Percentiles rank a stretch among this genome's conserved stretches.
phyloP scores from a whole-genome alignment of 2,329 filamentous ascomycete genomes.

The Monilinia vaccinii-corymbosi region DNA sequence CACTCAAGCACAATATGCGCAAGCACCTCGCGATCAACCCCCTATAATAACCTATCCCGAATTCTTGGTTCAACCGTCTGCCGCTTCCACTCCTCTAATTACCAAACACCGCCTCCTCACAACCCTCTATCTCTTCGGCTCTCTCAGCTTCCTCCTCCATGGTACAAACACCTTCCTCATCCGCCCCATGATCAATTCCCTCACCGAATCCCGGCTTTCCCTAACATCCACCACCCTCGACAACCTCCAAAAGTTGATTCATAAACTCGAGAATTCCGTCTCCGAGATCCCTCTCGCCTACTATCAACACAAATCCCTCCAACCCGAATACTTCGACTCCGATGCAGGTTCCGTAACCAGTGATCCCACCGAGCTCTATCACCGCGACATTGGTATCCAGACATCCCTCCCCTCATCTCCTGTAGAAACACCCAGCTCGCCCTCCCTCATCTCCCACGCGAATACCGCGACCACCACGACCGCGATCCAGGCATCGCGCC shows the following conservation, averaged over 20 bases:
- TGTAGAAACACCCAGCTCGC: conserved; percentile 17
- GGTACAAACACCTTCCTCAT: conserved; percentile 62
- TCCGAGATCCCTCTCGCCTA: conserved; percentile 46
- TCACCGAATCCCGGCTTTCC: conserved; percentile 43
- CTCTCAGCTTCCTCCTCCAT: conserved; percentile 56
- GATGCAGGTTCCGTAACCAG: conserved; percentile 31
- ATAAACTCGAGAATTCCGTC: conserved; percentile 45
- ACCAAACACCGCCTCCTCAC: conserved; percentile 50
- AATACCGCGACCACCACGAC: conserved; percentile 15
- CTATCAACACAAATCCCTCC: conserved; percentile 19
- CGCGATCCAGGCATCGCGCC: conserved; percentile 31
- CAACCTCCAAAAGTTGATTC: conserved; percentile 43
- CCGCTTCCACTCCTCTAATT: conserved; percentile 48
- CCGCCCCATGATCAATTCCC: conserved; percentile 45
- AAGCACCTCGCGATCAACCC: conserved; percentile 33
- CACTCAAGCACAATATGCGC: conserved; percentile 32
- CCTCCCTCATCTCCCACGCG: conserved; percentile 21
- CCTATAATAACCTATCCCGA: conserved; percentile 64
- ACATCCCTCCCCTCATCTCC: conserved; percentile 44
- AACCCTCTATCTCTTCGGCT: conserved; percentile 48
- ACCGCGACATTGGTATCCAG: conserved; percentile 72
- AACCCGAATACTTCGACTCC: conserved; percentile 32
- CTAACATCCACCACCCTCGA: conserved; percentile 39
- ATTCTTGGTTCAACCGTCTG: conserved; percentile 49
- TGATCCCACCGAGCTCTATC: conserved; percentile 70